Percentiles rank a stretch among this genome's conserved stretches.
These are phyloP conservation scores for Entophlyctis helioformis DNA, from an alignment of 192 early-diverging fungal species.

Conservation along the genomic window DNA sequence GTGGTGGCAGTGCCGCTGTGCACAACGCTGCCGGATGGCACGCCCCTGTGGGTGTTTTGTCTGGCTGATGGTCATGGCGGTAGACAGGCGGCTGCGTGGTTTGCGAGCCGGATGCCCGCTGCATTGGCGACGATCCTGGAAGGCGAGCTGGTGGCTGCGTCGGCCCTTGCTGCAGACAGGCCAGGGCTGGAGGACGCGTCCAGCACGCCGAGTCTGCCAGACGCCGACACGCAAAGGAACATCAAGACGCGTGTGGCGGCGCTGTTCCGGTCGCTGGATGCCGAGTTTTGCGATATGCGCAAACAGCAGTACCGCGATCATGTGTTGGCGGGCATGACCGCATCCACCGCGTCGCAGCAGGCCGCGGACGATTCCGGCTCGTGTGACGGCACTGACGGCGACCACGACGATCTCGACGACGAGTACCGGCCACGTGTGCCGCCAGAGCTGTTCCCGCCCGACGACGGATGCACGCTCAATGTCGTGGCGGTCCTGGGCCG, in stretches of 20 bases:
- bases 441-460: neutral
- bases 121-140: neutral
- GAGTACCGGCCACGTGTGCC: no score
- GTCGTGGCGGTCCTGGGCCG: neutral
- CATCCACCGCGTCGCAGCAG: neutral
- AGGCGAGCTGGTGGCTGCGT: neutral
- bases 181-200: neutral
- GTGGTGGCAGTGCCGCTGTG: neutral
- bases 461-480: conserved; percentile 12
- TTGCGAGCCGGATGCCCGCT: conserved; percentile 3
- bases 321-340: neutral
- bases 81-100: conserved; percentile 9
- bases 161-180: neutral
- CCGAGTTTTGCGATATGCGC: conserved; percentile 8
- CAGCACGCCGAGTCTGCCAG: no score
- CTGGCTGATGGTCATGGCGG: conserved; percentile 16
- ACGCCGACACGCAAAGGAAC: no score
- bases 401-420: no score
- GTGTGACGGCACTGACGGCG: no score
- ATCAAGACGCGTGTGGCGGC: no score
- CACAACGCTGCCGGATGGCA: conserved; percentile 9
- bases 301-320: neutral
- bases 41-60: neutral
- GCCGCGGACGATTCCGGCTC: neutral
- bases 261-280: conserved; percentile 1